Evolutionary conservation across 305 asterid genomes (phyloP).

Genomic region (Striga hermonthica): DNA sequence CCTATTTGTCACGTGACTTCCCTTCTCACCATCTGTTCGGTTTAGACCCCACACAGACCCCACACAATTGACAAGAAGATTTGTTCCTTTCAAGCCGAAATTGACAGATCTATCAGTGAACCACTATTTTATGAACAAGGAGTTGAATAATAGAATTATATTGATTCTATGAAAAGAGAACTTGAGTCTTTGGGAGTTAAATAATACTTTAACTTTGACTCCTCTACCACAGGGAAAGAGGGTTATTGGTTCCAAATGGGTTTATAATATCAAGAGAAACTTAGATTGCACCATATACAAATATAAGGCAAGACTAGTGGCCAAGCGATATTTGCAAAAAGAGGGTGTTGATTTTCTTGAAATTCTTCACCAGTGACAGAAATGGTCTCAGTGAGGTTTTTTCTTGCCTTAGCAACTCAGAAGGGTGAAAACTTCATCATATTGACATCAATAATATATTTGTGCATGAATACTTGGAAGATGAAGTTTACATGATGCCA

Average conservation of each 20-base stretch:
- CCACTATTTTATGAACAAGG: not conserved
- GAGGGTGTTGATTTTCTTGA: not conserved
- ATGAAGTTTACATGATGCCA: not conserved
- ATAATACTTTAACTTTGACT: not conserved
- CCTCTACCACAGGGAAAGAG: not conserved
- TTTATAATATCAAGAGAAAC: not conserved
- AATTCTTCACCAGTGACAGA: not conserved
- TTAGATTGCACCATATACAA: not conserved
- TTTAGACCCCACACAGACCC: no score
- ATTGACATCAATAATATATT: no score
- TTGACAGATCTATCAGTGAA: no score
- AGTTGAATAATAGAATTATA: not conserved
- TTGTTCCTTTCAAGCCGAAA: no score
- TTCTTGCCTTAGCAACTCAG: not conserved
- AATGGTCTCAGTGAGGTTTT: not conserved
- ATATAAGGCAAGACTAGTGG: not conserved
- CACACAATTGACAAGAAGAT: no score
- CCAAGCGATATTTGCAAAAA: not conserved
- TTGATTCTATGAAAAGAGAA: not conserved
- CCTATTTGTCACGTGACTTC: no score
- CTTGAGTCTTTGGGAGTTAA: not conserved
- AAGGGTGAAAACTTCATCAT: not conserved
- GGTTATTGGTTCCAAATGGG: not conserved
- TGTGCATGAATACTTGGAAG: not conserved
- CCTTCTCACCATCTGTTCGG: no score